Percentiles rank a stretch among this genome's conserved stretches.
Evolutionary conservation across 768 basidiomycete species (phyloP).

Genomic region (Guyanaporus albipodus): DNA sequence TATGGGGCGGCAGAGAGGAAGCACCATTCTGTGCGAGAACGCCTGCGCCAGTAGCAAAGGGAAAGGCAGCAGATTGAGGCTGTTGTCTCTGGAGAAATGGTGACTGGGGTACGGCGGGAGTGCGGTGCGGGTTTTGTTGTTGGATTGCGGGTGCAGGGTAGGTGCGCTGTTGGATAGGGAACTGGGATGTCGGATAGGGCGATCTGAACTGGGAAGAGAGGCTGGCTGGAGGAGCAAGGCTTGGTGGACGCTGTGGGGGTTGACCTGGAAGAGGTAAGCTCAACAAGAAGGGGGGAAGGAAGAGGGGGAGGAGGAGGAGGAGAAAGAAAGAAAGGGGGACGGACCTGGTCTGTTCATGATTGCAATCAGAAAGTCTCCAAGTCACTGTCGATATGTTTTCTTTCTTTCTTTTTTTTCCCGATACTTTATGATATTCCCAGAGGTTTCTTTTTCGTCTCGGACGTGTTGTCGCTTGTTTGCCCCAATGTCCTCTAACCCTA

Average conservation of each 20-base stretch:
- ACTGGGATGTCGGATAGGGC: conserved; percentile 40
- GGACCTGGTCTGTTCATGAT: conserved; percentile 61
- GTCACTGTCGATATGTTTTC: conserved; percentile 4
- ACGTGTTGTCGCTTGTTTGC: conserved; percentile 28
- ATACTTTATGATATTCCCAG: background rate
- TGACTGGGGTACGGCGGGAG: conserved; percentile 53
- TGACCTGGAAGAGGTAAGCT: conserved; percentile 49
- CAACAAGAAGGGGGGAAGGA: conserved; percentile 11
- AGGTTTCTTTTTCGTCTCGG: conserved; percentile 12
- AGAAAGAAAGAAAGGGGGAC: conserved; percentile 16
- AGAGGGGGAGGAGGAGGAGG: conserved; percentile 10
- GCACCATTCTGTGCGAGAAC: conserved; percentile 54
- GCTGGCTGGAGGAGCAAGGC: conserved; percentile 59
- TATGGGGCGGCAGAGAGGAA: conserved; percentile 52
- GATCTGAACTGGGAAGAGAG: conserved; percentile 63
- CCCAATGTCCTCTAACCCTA: conserved; percentile 20
- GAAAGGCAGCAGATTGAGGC: conserved; percentile 44
- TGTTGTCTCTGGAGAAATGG: conserved; percentile 61
- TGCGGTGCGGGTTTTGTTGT: conserved; percentile 59
- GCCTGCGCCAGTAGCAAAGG: conserved; percentile 48
- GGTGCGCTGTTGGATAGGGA: conserved; percentile 26
- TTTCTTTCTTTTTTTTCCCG: conserved; percentile 11
- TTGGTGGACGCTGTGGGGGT: conserved; percentile 79
- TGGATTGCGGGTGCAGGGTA: conserved; percentile 41
- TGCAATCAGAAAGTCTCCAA: conserved; percentile 1